Evolutionary conservation across 768 basidiomycete genomes (phyloP).

Genomic region (Sarcodon sp.): DNA sequence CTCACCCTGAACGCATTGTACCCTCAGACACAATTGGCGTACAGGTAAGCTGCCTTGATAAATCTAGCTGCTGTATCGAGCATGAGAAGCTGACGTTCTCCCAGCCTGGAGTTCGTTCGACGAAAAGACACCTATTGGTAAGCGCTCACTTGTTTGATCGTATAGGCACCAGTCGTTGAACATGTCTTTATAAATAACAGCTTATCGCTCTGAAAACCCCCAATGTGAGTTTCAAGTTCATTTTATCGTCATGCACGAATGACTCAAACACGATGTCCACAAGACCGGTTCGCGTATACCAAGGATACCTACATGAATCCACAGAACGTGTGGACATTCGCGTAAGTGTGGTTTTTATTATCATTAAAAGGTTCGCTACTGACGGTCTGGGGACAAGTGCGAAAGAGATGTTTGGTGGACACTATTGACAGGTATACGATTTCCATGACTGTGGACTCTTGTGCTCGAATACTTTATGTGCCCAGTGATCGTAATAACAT

Average conservation of each 20-base stretch:
- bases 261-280: neutral
- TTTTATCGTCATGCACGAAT: neutral
- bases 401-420: too few species aligned
- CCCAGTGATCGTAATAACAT: too few species aligned
- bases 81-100: neutral
- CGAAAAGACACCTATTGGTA: slow-evolving; percentile 19
- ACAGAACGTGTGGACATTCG: slow-evolving; percentile 44
- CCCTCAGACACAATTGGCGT: slow-evolving; percentile 19
- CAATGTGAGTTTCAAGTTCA: slow-evolving; percentile 9
- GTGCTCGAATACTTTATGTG: too few species aligned
- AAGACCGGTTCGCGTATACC: slow-evolving; percentile 51
- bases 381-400: too few species aligned
- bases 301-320: slow-evolving; percentile 52
- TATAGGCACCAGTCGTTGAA: too few species aligned
- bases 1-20: too few species aligned
- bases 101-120: slow-evolving; percentile 19
- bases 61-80: slow-evolving; percentile 14
- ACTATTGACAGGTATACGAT: too few species aligned
- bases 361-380: too few species aligned
- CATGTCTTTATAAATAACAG: slow-evolving; percentile 7
- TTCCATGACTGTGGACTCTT: too few species aligned
- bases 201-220: slow-evolving; percentile 18
- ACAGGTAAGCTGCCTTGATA: slow-evolving; percentile 19
- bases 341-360: slow-evolving; percentile 19
- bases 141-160: neutral